A percentile compares a stretch with the other conserved stretches of the same genome.
Evolutionary conservation across 352 stramenopile species (phyloP).

Genomic region (Detonula confervacea): DNA sequence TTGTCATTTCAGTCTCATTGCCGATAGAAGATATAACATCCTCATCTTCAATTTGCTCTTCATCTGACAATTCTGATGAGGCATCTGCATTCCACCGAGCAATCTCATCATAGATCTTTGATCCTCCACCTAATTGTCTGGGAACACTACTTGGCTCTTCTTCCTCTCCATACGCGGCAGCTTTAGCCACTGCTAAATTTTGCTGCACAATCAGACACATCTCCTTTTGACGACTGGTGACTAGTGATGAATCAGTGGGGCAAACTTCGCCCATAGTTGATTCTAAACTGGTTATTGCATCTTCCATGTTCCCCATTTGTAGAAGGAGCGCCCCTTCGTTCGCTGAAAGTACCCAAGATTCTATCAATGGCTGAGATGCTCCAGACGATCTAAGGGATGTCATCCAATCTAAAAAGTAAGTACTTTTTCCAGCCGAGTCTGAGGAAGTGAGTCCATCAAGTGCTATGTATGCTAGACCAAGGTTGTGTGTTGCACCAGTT

Average conservation of each 20-base stretch:
- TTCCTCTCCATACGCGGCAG: slow-evolving; percentile 10
- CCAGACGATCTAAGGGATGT: slow-evolving; percentile 9
- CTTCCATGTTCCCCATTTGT: slow-evolving; percentile 36
- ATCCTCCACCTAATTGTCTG: background rate
- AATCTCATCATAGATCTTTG: slow-evolving; percentile 3
- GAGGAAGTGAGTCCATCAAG: slow-evolving; percentile 31
- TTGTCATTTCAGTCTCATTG: background rate
- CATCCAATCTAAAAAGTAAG: slow-evolving; percentile 40
- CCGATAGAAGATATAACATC: background rate
- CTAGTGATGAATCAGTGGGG: slow-evolving; percentile 8
- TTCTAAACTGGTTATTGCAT: slow-evolving; percentile 37
- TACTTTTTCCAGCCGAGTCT: slow-evolving; percentile 7
- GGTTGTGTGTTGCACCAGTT: slow-evolving; percentile 47
- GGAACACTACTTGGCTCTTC: background rate
- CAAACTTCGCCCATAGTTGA: slow-evolving; percentile 21
- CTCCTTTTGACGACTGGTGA: slow-evolving; percentile 31
- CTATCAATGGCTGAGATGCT: slow-evolving; percentile 6
- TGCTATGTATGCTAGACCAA: slow-evolving; percentile 48
- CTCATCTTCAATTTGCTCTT: background rate
- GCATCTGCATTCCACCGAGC: slow-evolving; percentile 14
- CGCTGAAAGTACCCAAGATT: slow-evolving; percentile 24
- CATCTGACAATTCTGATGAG: background rate
- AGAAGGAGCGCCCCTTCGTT: slow-evolving; percentile 43
- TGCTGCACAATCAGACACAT: slow-evolving; percentile 29
- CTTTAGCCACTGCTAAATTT: slow-evolving; percentile 43